phyloP scores from a whole-genome alignment of 1,139 yeast species.

The Hyphopichia fennica region DNA sequence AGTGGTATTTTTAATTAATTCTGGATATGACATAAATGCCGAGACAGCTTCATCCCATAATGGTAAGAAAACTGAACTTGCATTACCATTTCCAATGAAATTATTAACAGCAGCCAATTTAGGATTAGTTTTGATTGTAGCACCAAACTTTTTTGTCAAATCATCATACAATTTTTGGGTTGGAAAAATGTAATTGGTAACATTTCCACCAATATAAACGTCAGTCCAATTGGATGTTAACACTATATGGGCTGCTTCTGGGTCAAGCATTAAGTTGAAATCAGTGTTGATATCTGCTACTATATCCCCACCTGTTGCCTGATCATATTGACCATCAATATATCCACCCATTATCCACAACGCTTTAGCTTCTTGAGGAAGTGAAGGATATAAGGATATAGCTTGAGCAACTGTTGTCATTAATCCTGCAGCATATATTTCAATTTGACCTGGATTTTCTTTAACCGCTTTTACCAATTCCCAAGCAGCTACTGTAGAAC shows the following conservation, averaged over 20 bases:
- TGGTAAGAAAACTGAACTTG: constrained; percentile 23
- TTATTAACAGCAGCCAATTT: constrained; percentile 22
- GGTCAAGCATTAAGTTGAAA: constrained; percentile 42
- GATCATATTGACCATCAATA: constrained; percentile 36
- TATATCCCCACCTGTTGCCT: constrained; percentile 26
- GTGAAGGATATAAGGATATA: constrained; percentile 32
- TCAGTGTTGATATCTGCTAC: constrained; percentile 38
- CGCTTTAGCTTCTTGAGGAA: constrained; percentile 38
- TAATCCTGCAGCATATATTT: constrained; percentile 38
- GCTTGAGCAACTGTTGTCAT: constrained; percentile 47
- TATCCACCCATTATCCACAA: constrained; percentile 45
- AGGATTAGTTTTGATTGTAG: constrained; percentile 19
- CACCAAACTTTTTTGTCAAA: constrained; percentile 19
- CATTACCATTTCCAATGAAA: constrained; percentile 31
- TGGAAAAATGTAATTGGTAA: constrained; percentile 37
- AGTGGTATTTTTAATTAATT: constrained; percentile 22
- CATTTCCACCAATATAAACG: constrained; percentile 38
- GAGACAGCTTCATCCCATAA: constrained; percentile 42
- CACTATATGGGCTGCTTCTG: constrained; percentile 44
- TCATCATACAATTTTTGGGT: constrained; percentile 35
- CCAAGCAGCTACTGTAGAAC: constrained; percentile 30
- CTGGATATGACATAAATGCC: constrained; percentile 34
- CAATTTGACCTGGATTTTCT: constrained; percentile 29
- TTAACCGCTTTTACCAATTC: constrained; percentile 40
- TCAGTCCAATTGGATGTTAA: constrained; percentile 38